Evolutionary conservation across 2,329 filamentous ascomycete species (phyloP).

Genomic region (Sporothrix protearum): DNA sequence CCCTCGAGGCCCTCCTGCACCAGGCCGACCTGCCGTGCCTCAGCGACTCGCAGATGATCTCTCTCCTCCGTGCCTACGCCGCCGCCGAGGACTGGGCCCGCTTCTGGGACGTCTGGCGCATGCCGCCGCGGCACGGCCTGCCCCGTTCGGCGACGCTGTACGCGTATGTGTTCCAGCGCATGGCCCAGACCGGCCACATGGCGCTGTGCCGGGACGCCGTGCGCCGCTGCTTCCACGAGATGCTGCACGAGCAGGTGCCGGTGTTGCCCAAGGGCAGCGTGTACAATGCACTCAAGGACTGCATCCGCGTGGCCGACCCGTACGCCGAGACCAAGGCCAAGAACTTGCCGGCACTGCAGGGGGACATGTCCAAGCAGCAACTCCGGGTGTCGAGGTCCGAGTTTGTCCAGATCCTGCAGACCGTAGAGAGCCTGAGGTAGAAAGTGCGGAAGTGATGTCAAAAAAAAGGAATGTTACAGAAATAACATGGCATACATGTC

Average conservation of each 20-base stretch:
- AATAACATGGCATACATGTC: neutral
- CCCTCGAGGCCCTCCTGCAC: slow-evolving; percentile 46
- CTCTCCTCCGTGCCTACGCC: slow-evolving; percentile 48
- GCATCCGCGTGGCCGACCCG: slow-evolving; percentile 55
- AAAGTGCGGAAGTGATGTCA: neutral
- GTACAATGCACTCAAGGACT: slow-evolving; percentile 48
- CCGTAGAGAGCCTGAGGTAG: neutral
- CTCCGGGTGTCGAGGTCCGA: slow-evolving; percentile 13
- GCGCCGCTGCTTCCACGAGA: slow-evolving; percentile 56
- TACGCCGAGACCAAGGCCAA: slow-evolving; percentile 39
- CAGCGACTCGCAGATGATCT: slow-evolving; percentile 37
- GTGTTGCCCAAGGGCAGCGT: slow-evolving; percentile 46
- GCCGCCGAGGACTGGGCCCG: slow-evolving; percentile 48
- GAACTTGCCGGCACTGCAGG: slow-evolving; percentile 20
- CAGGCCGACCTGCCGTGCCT: slow-evolving; percentile 41
- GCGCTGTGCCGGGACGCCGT: slow-evolving; percentile 46
- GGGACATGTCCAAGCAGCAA: neutral
- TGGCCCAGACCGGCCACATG: slow-evolving; percentile 45
- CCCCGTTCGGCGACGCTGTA: slow-evolving; percentile 55
- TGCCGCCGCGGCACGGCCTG: slow-evolving; percentile 48
- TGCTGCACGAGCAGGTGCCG: slow-evolving; percentile 52
- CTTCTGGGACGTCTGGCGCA: slow-evolving; percentile 61
- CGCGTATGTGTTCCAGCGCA: slow-evolving; percentile 47
- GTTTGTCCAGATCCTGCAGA: slow-evolving; percentile 23
- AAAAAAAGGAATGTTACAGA: neutral